Base-by-base conservation (phyloP, 805 yeast species). In the Zygosaccharomyces siamensis region DNA sequence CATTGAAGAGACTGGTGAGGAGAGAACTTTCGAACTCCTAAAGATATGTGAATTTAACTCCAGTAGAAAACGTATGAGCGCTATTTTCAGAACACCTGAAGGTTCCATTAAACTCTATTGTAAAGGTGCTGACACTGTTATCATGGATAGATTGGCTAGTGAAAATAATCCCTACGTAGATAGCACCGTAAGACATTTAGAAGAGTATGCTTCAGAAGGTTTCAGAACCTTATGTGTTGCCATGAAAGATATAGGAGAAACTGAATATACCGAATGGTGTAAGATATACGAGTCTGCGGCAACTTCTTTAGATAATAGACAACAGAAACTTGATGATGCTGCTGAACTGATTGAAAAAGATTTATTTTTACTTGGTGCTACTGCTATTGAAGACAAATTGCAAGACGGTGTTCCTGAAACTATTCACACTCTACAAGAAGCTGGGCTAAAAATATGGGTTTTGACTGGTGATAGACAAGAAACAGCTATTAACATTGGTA, bases 401-500 rank as follows among this genome's bases (percentile, higher is more conserved):
- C 99, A 93, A 71, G 98, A 92, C 49, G 99, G 97, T 36, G 99
- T 93, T 18, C 98, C 99, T 2, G 99, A 93, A 56, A 89, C 99
- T 1, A 95, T 93, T 52, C 93, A 88, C 56, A 86, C 95, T 5
- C 75, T 93, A 48, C 99, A 95, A 65, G 89, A 86, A 48, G 99
- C 99, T 0, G 98, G 98, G 12, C 90, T 95, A 55, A 92, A 89
- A 66, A 80, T 93, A 14, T 93, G 99, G 99, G 97, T 93, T 21
- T 73, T 93, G 44, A 93, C 99, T 2, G 99, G 99, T 59, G 99
- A 93, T 64, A 79, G 97, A 67, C 99, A 95, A 66, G 99, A 93
- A 67, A 93, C 99, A 11, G 99, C 99, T 0, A 86, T 93, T 56
- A 93, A 93, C 66, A 93, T 93, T 62, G 99, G 99, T 52, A 89